phyloP scores from a whole-genome alignment of 2,329 filamentous ascomycete genomes.

The Fusarium pseudograminearum region DNA sequence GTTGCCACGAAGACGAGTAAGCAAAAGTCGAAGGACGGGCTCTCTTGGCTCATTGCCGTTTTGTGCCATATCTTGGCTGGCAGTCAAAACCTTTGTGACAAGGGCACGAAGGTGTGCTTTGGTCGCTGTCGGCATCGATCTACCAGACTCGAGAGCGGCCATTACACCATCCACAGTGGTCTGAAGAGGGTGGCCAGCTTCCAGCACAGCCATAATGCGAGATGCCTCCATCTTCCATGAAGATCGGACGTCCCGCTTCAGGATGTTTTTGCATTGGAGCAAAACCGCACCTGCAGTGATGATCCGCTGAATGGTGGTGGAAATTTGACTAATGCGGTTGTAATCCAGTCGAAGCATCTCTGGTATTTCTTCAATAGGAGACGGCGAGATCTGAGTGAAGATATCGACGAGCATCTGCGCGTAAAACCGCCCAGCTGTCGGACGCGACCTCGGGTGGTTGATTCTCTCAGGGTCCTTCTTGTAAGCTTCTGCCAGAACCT shows the following conservation, averaged over 20 bases:
- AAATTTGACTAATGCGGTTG: conserved; percentile 66
- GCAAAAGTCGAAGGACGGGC: conserved; percentile 73
- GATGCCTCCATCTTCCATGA: conserved; percentile 81
- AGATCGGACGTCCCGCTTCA: conserved; percentile 82
- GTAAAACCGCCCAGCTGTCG: conserved; percentile 77
- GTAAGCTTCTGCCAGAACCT: conserved; percentile 73
- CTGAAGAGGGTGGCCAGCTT: conserved; percentile 65
- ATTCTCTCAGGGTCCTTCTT: conserved; percentile 77
- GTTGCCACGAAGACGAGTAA: conserved; percentile 75
- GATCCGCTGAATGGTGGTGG: conserved; percentile 64
- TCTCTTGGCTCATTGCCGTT: conserved; percentile 61
- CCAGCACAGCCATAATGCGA: conserved; percentile 77
- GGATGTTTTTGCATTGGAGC: conserved; percentile 83
- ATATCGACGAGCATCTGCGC: conserved; percentile 80
- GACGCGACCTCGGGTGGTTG: conserved; percentile 70
- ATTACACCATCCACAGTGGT: conserved; percentile 70
- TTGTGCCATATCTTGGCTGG: conserved; percentile 60
- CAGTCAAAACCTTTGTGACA: conserved; percentile 67
- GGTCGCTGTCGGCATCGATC: conserved; percentile 73
- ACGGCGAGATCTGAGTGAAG: conserved; percentile 73
- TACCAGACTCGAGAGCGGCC: conserved; percentile 71
- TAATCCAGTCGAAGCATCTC: conserved; percentile 80
- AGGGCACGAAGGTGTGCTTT: conserved; percentile 69
- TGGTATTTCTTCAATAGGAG: conserved; percentile 69
- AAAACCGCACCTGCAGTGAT: conserved; percentile 80